Percentiles rank a stretch among this genome's conserved stretches.
phyloP scores from a whole-genome alignment of 768 basidiomycete genomes.

The Lanmaoa pseudosensibilis region DNA sequence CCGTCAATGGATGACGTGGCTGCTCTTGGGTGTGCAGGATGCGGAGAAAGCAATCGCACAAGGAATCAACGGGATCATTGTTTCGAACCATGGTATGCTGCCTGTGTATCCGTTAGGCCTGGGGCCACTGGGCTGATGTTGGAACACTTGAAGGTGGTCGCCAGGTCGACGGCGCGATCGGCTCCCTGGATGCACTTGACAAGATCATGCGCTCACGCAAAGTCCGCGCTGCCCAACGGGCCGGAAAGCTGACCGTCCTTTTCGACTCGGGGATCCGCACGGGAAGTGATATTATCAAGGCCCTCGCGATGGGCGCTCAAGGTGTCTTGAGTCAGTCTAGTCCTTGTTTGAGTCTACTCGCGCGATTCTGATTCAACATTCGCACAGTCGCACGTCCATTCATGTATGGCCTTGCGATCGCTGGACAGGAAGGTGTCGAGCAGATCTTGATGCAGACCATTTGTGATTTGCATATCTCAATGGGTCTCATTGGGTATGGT shows the following conservation, averaged over 20 bases:
- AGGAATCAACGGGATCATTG: slow-evolving; percentile 47
- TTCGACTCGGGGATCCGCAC: slow-evolving; percentile 76
- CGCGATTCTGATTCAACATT: background rate
- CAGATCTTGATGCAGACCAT: slow-evolving; percentile 68
- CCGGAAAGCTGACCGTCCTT: slow-evolving; percentile 67
- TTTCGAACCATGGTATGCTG: slow-evolving; percentile 41
- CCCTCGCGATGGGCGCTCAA: slow-evolving; percentile 83
- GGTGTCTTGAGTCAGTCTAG: slow-evolving; percentile 65
- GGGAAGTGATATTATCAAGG: slow-evolving; percentile 82
- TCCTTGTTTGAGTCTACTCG: background rate
- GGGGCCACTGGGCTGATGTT: background rate
- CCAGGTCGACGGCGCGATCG: slow-evolving; percentile 78
- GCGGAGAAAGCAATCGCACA: slow-evolving; percentile 49
- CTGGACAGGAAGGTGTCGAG: slow-evolving; percentile 72
- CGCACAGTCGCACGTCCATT: slow-evolving; percentile 67
- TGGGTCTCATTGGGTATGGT: slow-evolving; percentile 62
- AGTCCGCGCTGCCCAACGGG: slow-evolving; percentile 55
- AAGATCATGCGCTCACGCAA: slow-evolving; percentile 62
- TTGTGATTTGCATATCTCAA: slow-evolving; percentile 64
- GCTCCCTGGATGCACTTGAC: slow-evolving; percentile 71
- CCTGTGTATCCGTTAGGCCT: background rate
- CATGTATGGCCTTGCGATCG: slow-evolving; percentile 70
- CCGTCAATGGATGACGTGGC: background rate
- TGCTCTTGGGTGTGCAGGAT: slow-evolving; percentile 33
- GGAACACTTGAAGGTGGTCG: slow-evolving; percentile 53